phyloP scores from a whole-genome alignment of 208 protist genomes.

The Trichomonas tenax region DNA sequence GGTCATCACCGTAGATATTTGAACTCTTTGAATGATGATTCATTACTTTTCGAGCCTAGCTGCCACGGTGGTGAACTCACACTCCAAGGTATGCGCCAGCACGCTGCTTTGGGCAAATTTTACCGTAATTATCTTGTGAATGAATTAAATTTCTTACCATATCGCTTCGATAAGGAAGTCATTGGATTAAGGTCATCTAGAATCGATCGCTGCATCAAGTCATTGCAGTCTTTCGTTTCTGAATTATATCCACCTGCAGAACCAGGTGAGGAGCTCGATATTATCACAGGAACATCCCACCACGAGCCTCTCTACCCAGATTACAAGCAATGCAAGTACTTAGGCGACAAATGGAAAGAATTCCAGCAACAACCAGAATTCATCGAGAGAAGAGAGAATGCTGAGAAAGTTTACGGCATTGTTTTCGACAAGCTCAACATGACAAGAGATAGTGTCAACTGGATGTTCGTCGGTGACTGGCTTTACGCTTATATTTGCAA shows the following conservation, averaged over 20 bases:
- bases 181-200: neutral
- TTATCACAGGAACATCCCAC: neutral
- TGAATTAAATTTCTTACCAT: neutral
- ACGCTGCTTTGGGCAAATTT: neutral
- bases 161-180: neutral
- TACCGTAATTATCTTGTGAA: neutral
- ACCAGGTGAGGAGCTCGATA: neutral
- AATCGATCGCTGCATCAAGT: neutral
- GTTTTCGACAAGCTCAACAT: neutral
- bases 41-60: neutral
- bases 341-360: neutral
- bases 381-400: neutral
- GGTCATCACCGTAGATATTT: neutral
- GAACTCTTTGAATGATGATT: neutral
- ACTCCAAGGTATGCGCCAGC: neutral
- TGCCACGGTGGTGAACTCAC: neutral
- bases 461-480: neutral
- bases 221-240: neutral
- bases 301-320: neutral
- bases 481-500: neutral
- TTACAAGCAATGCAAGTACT: neutral
- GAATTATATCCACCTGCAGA: neutral
- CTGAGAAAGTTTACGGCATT: neutral
- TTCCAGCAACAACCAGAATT: neutral
- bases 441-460: neutral